A percentile compares a stretch with the other conserved stretches of the same genome.
These are phyloP conservation scores for Aspergillus pseudonomiae DNA, from an alignment of 2,329 filamentous ascomycete genomes.

Conservation along the genomic window DNA sequence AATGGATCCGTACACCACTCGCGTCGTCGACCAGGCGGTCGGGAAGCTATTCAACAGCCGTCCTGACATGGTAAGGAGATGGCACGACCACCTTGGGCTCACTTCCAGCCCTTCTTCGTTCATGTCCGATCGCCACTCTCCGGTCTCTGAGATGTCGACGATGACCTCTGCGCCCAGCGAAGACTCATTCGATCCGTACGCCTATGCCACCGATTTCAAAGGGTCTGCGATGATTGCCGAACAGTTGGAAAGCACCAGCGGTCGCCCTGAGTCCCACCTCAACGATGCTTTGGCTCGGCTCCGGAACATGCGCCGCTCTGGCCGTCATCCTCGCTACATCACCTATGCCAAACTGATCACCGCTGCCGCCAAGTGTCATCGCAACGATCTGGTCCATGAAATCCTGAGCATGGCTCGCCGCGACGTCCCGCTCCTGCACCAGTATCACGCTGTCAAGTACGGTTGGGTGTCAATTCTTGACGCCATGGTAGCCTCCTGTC, in stretches of 20 bases:
- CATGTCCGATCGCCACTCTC: conserved; percentile 42
- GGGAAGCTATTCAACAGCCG: conserved; percentile 53
- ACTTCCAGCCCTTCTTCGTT: conserved; percentile 53
- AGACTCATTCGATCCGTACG: conserved; percentile 89
- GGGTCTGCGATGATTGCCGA: conserved; percentile 90
- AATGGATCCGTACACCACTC: conserved; percentile 59
- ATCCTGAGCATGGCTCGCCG: conserved; percentile 85
- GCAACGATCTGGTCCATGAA: conserved; percentile 80
- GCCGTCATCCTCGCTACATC: conserved; percentile 91
- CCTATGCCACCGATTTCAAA: conserved; percentile 87
- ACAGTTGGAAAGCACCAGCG: conserved; percentile 78
- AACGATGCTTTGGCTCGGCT: conserved; percentile 82
- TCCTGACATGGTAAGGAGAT: conserved; percentile 55
- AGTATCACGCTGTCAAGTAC: conserved; percentile 86
- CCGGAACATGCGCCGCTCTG: conserved; percentile 89
- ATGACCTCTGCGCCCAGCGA: conserved; percentile 67
- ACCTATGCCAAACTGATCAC: conserved; percentile 95
- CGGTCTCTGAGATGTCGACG: conserved; percentile 49
- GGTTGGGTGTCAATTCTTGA: conserved; percentile 97
- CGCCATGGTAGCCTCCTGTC: conserved; percentile 90
- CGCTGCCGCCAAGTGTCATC: conserved; percentile 81
- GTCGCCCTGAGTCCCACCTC: conserved; percentile 71
- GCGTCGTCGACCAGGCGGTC: conserved; percentile 61
- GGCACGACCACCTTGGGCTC: conserved; percentile 57
- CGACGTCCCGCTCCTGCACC: conserved; percentile 81